A percentile compares a stretch with the other conserved stretches of the same genome.
Evolutionary conservation across 345 rosid species (phyloP).

Genomic region (Excoecaria agallocha): DNA sequence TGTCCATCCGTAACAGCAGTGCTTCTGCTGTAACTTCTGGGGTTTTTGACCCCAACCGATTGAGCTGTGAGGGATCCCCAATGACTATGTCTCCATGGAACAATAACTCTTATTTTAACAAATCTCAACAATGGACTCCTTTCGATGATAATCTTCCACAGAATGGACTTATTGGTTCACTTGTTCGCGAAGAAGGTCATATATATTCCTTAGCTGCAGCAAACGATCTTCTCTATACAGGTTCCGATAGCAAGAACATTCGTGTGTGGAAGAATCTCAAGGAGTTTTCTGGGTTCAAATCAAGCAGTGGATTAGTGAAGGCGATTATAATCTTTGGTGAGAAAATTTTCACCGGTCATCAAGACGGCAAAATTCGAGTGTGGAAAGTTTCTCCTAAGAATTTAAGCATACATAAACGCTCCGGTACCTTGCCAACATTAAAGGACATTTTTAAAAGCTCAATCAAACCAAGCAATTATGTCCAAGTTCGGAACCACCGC

Average conservation of each 20-base stretch:
- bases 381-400: slow-evolving; percentile 77
- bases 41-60: slow-evolving; percentile 43
- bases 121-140: slow-evolving; percentile 41
- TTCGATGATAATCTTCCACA: slow-evolving; percentile 48
- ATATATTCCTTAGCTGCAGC: slow-evolving; percentile 85
- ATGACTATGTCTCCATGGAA: slow-evolving; percentile 98
- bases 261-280: slow-evolving; percentile 91
- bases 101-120: slow-evolving; percentile 54
- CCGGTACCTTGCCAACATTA: slow-evolving; percentile 77
- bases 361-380: slow-evolving; percentile 88
- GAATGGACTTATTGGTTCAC: slow-evolving; percentile 76
- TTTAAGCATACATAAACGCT: slow-evolving; percentile 62
- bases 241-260: slow-evolving; percentile 95
- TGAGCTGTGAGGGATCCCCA: slow-evolving; percentile 91
- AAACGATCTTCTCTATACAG: slow-evolving; percentile 85
- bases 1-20: slow-evolving; percentile 60
- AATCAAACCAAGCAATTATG: slow-evolving; percentile 75
- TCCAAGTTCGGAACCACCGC: slow-evolving; percentile 65
- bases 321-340: slow-evolving; percentile 75
- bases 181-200: slow-evolving; percentile 91
- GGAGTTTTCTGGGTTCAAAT: slow-evolving; percentile 83
- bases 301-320: slow-evolving; percentile 89
- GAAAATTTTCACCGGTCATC: slow-evolving; percentile 90
- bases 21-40: slow-evolving; percentile 54
- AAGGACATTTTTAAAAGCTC: slow-evolving; percentile 88